A percentile compares a stretch with the other conserved stretches of the same genome.
Evolutionary conservation across 2,329 filamentous ascomycete species (phyloP).

Genomic region (Metarhizium brunneum): DNA sequence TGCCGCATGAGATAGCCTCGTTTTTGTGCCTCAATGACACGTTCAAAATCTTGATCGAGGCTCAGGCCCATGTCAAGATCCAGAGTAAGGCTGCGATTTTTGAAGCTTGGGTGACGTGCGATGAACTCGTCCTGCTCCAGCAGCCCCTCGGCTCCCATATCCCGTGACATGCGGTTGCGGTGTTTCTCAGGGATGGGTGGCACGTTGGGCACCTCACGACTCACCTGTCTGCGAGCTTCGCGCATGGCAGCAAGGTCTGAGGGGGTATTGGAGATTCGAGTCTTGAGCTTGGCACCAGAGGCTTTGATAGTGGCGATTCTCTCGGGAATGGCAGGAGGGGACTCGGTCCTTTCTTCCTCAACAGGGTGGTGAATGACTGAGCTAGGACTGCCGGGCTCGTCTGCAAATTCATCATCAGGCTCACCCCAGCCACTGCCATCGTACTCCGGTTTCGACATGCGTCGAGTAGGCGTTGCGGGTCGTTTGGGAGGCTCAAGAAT

Average conservation of each 20-base stretch:
- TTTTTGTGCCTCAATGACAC: slow-evolving; percentile 95
- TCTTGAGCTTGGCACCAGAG: slow-evolving; percentile 78
- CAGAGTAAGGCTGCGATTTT: slow-evolving; percentile 74
- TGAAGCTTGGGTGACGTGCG: slow-evolving; percentile 62
- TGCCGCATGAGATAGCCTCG: slow-evolving; percentile 98
- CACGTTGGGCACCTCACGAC: slow-evolving; percentile 55
- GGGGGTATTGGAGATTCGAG: slow-evolving; percentile 77
- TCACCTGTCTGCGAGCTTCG: slow-evolving; percentile 75
- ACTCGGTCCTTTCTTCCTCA: slow-evolving; percentile 35
- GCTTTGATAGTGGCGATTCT: slow-evolving; percentile 82
- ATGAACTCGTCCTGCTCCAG: slow-evolving; percentile 32
- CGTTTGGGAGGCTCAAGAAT: slow-evolving; percentile 28
- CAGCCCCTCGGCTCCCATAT: slow-evolving; percentile 30
- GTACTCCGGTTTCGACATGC: slow-evolving; percentile 51
- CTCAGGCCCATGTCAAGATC: slow-evolving; percentile 78
- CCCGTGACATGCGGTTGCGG: slow-evolving; percentile 43
- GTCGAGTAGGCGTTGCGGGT: slow-evolving; percentile 39
- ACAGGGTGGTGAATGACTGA: slow-evolving; percentile 81
- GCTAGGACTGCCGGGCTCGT: slow-evolving; percentile 67
- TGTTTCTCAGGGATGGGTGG: slow-evolving; percentile 55
- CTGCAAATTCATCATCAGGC: slow-evolving; percentile 38
- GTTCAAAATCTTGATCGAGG: slow-evolving; percentile 85
- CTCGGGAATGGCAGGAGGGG: slow-evolving; percentile 66
- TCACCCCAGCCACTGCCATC: slow-evolving; percentile 54
- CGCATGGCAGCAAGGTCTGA: slow-evolving; percentile 79